Evolutionary conservation across 2,329 filamentous ascomycete genomes (phyloP), one percentile per base, ranked within the genome.

Genomic region (Botrytis cinerea): DNA sequence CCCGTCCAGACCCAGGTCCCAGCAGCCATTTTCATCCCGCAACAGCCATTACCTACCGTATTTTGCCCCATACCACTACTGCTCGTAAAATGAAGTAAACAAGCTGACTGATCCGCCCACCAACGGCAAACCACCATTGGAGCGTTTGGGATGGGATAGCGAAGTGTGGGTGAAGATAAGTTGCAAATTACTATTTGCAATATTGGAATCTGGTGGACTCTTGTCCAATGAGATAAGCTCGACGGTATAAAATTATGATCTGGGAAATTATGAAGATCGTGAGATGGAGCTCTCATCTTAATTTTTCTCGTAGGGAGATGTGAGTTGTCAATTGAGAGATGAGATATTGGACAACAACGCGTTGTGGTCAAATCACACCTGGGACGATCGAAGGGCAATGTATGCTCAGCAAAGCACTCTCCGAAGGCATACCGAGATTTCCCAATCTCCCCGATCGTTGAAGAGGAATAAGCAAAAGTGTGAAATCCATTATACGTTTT

Each of bases 21-120:
- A 68, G 48, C 48, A 68, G 35, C 20, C 35, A 57, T 51, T 64
- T 25, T 7, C 60, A 67, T 72, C 70, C 61, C 70, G 60, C 70
- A 67, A 72, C 40, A 64, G 43, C 69, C 69, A 67, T 67, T 57
- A 68, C 35, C 66, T 57, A 68, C 59, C 16, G 43, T 59, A 57
- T 35, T 35, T 4, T 72, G 70, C 61, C 60, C 70, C 70, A 72
- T 67, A n/a, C 46, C 70, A 54, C 46, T 71, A 46, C 18, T 57
- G 64, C 64, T 57, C 46, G 60, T 71, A 43, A 71, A 66, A 71
- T 71, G 70, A 72, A 43, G 46, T 57, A 72, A 59, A 59, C 70
- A 72, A 67, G 59, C 25, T 25, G 22, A 43, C 46, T 43, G 51
- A 68, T 38, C 32, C 28, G 48, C 60, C 35, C 43, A 54, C 46